Evolutionary conservation across 1,284 basidiomycete genomes (phyloP).

Genomic region (Blastosporella zonata): DNA sequence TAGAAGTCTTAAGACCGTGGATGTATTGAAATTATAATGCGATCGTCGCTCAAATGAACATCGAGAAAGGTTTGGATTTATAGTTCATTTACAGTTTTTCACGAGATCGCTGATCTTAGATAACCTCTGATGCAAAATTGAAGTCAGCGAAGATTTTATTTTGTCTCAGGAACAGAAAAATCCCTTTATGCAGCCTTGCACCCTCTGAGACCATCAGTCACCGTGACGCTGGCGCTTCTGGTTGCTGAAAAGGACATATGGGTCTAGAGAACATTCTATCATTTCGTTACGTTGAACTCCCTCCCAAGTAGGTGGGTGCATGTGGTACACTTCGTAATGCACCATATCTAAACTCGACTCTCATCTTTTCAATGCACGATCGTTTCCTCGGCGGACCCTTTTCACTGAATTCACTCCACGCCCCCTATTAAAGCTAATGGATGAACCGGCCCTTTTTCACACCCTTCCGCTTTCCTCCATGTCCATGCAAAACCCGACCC

Average conservation of each 20-base stretch:
- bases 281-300: conserved; percentile 39
- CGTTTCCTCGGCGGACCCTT: conserved; percentile 36
- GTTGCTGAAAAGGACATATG: conserved; percentile 21
- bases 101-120: conserved; percentile 37
- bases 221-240: conserved; percentile 22
- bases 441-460: conserved; percentile 14
- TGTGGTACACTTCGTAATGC: conserved; percentile 36
- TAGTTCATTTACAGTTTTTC: conserved; percentile 25
- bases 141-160: conserved; percentile 30
- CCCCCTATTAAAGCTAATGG: conserved; percentile 23
- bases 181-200: conserved; percentile 26
- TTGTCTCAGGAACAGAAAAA: conserved; percentile 34
- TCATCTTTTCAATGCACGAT: conserved; percentile 37
- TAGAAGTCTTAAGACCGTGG: background rate
- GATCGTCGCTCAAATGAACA: conserved; percentile 3
- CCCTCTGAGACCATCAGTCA: conserved; percentile 31
- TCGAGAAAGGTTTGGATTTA: conserved; percentile 23
- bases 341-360: conserved; percentile 36
- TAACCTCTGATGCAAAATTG: conserved; percentile 33
- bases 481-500: conserved; percentile 66
- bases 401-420: conserved; percentile 16
- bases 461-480: conserved; percentile 21
- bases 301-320: conserved; percentile 33
- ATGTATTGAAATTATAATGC: background rate
- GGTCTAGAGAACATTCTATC: conserved; percentile 25